Conservation (phyloP, 2,329 filamentous ascomycete species). For the Aspergillus quadrilineatus region DNA sequence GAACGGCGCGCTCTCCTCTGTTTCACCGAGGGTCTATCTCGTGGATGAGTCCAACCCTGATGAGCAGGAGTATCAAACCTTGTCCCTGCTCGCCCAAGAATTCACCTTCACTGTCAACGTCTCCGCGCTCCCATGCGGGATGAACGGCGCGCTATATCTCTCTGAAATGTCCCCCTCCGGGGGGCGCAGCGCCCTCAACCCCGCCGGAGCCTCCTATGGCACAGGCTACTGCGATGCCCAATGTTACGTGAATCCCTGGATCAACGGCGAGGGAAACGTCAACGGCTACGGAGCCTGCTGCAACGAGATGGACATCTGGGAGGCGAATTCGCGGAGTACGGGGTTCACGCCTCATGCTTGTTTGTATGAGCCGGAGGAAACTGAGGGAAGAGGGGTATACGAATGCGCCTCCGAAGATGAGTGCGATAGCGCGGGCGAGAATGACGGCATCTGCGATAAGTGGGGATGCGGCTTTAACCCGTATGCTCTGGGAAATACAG, state of each 20-base stretch:
- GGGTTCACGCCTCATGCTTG: conserved; percentile 60
- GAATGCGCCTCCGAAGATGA: conserved; percentile 40
- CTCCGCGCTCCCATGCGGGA: conserved; percentile 64
- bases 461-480: conserved; percentile 67
- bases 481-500: conserved; percentile 61
- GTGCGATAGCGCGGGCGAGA: conserved; percentile 9
- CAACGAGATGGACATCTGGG: conserved; percentile 67
- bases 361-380: conserved; percentile 49
- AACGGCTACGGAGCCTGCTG: conserved; percentile 59
- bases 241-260: conserved; percentile 50
- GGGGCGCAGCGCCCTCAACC: conserved; percentile 52
- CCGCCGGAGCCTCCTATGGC: conserved; percentile 57
- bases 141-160: conserved; percentile 69
- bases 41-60: conserved; percentile 50
- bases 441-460: conserved; percentile 59
- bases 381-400: conserved; percentile 43
- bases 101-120: conserved; percentile 70
- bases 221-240: conserved; percentile 63
- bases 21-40: conserved; percentile 56
- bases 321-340: conserved; percentile 62
- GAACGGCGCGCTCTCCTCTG: conserved; percentile 28
- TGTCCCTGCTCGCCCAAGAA: conserved; percentile 63
- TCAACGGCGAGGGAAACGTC: conserved; percentile 54
- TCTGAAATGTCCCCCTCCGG: conserved; percentile 61
- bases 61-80: conserved; percentile 39